Conservation (phyloP, 2,329 filamentous ascomycete species). For the Tolypocladium endophyticum region DNA sequence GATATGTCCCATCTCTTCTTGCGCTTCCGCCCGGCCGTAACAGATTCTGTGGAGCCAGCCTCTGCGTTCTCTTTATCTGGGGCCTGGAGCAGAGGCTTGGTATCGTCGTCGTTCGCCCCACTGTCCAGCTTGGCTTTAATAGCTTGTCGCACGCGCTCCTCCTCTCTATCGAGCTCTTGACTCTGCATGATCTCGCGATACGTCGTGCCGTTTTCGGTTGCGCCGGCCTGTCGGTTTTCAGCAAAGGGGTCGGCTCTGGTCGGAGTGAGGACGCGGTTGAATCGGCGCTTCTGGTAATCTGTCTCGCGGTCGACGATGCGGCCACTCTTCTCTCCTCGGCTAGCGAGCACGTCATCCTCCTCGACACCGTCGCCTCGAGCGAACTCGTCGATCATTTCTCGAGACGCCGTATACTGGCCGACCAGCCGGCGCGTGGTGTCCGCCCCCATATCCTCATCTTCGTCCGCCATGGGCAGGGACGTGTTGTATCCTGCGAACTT, state of each 20-base stretch:
- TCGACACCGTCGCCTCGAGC: conserved; percentile 75
- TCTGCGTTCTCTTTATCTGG: conserved; percentile 65
- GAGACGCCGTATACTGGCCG: conserved; percentile 91
- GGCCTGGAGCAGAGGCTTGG: conserved; percentile 66
- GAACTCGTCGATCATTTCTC: conserved; percentile 89
- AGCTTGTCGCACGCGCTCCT: conserved; percentile 70
- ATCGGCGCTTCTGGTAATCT: conserved; percentile 93
- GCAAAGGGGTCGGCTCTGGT: conserved; percentile 80
- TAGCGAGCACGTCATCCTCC: conserved; percentile 81
- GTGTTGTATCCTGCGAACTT: conserved; percentile 85
- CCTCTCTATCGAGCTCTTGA: conserved; percentile 85
- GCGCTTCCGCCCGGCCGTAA: conserved; percentile 59
- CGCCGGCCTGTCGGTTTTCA: conserved; percentile 58
- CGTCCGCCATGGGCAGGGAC: conserved; percentile 71
- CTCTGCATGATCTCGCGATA: conserved; percentile 88
- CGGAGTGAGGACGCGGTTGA: conserved; percentile 78
- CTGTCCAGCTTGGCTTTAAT: conserved; percentile 65
- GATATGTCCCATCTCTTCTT: conserved; percentile 92
- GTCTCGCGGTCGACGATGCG: conserved; percentile 89
- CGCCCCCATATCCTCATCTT: conserved; percentile 69
- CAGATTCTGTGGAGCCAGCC: conserved; percentile 54
- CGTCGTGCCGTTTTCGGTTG: conserved; percentile 60
- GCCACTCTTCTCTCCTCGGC: conserved; percentile 74
- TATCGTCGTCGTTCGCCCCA: conserved; percentile 49
- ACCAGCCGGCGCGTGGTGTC: conserved; percentile 70